A percentile compares a stretch with the other conserved stretches of the same genome.
Conservation (phyloP, 2,329 filamentous ascomycete species). For the Nemania bipapillata region DNA sequence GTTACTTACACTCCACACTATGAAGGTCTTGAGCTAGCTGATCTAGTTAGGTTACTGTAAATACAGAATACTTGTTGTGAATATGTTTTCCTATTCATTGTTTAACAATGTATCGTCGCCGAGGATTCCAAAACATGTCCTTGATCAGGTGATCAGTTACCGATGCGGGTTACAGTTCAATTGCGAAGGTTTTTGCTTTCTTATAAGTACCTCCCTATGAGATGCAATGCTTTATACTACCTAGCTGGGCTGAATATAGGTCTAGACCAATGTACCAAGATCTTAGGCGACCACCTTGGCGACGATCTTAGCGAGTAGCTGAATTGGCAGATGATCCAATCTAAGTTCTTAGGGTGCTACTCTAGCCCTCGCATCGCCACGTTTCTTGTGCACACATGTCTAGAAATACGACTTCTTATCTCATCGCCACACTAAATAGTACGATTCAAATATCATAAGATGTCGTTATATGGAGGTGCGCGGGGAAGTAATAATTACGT, state of each 20-base stretch:
- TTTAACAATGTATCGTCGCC: not conserved
- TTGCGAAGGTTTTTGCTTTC: not conserved
- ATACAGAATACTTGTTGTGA: too few species aligned
- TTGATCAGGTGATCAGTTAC: not conserved
- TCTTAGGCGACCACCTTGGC: not conserved
- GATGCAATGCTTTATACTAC: not conserved
- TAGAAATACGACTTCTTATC: not conserved
- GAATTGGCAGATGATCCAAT: not conserved
- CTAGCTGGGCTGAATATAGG: not conserved
- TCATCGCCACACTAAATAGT: conserved; percentile 15
- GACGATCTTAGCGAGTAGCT: not conserved
- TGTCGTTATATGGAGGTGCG: not conserved
- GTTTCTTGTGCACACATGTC: not conserved
- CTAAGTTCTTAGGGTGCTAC: conserved; percentile 5
- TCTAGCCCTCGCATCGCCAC: not conserved
- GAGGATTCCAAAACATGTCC: not conserved
- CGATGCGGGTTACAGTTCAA: not conserved
- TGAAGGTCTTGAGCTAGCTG: not conserved
- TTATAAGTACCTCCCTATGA: too few species aligned
- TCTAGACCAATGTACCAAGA: too few species aligned
- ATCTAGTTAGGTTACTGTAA: not conserved
- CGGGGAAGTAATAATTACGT: not conserved
- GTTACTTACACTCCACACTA: not conserved
- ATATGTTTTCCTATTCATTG: not conserved
- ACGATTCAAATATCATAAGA: not conserved